A percentile compares a stretch with the other conserved stretches of the same genome.
Evolutionary conservation across 2,329 filamentous ascomycete species (phyloP).

Genomic region (Sphaerulina vaccinii): DNA sequence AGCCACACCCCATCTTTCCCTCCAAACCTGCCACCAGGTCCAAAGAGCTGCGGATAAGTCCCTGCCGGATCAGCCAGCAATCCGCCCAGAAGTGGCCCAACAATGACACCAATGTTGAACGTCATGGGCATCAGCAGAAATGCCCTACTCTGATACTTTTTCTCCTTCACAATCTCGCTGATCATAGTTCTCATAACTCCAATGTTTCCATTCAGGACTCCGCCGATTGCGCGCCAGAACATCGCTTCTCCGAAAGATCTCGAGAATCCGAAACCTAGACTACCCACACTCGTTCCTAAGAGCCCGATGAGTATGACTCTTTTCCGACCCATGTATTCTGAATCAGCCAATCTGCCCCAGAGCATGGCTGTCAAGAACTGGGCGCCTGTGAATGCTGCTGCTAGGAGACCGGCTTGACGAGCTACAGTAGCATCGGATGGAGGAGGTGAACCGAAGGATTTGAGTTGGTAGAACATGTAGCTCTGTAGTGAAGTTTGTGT

Average conservation of each 20-base stretch:
- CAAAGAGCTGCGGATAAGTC: constrained; percentile 63
- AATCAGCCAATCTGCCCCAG: constrained; percentile 72
- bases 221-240: constrained; percentile 65
- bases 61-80: constrained; percentile 65
- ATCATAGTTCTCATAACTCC: constrained; percentile 75
- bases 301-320: constrained; percentile 75
- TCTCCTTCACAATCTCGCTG: constrained; percentile 68
- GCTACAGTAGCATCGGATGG: constrained; percentile 62
- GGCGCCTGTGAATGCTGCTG: constrained; percentile 75
- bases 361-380: constrained; percentile 81
- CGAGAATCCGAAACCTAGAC: constrained; percentile 68
- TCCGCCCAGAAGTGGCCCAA: constrained; percentile 59
- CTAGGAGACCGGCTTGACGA: constrained; percentile 72
- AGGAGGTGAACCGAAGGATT: constrained; percentile 59
- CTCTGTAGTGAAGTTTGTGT: constrained; percentile 74
- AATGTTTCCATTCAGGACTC: constrained; percentile 69
- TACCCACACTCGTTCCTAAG: constrained; percentile 64
- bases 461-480: constrained; percentile 88
- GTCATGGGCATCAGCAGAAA: constrained; percentile 65
- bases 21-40: constrained; percentile 56
- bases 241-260: constrained; percentile 61
- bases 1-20: constrained; percentile 55
- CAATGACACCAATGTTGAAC: constrained; percentile 59
- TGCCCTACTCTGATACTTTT: constrained; percentile 57
- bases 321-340: constrained; percentile 66